Base-by-base conservation (phyloP, 2,329 filamentous ascomycete species). In the Arthrobotrys megalospora region DNA sequence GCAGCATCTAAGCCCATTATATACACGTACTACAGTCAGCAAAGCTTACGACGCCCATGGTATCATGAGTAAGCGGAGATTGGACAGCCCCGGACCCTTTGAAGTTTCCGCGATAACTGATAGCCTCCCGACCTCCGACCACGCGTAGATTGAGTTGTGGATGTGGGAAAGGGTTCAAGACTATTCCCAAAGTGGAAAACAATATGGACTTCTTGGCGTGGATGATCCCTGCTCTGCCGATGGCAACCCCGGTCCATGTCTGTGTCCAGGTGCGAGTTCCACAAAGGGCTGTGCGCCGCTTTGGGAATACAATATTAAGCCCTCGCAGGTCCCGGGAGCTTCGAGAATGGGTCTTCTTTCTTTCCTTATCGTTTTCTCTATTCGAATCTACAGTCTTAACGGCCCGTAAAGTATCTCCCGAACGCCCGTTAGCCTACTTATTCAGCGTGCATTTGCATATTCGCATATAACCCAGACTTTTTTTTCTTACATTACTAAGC, bases 171-270 rank as follows among this genome's bases (percentile, higher is more conserved):
- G 24, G 24, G 24, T 16, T 14, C n/a, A 8, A 32, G 12, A 28
- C 70, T 68, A 67, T 48, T 45, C 73, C 50, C 16, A 14, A 77
- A 71, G 7, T 6, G 73, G 73, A 55, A 77, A 66, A 77, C 73
- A 77, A 77, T 77, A 14, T 77, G 41, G n/a, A 28, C n/a, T 7
- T 52, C 73, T 77, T 77, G 73, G 73, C 66, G 28, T 16, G 6
- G 19, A 19, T 43, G 16, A 43, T 43, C 55, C 55, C 55, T 38
- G 53, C 6, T n/a, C 45, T 64, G 28, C 47, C 34, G 52, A 34
- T n/a, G 16, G 2, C 28, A 8, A 62, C n/a, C 60, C 68, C 60
- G 66, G 69, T 43, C 28, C 48, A 38, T 21, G 7, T n/a, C n/a
- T n/a, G n/a, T n/a, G n/a, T n/a, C n/a, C n/a, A n/a, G n/a, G n/a